These are phyloP conservation scores for Pythium vanterpoolii DNA, from an alignment of 352 stramenopile genomes.

Conservation along the genomic window DNA sequence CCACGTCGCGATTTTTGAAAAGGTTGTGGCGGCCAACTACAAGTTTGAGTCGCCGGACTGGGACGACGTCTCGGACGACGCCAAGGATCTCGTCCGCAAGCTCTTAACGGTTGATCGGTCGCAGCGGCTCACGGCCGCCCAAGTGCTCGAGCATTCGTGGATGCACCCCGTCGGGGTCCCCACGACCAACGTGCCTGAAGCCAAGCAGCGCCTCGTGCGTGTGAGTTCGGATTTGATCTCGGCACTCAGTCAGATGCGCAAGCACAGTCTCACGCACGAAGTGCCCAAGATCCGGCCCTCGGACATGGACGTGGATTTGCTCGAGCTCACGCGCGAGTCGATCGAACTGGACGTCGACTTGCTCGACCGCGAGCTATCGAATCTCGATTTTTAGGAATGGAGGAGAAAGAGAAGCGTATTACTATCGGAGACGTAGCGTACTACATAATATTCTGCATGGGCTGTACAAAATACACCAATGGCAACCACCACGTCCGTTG, in stretches of 20 bases:
- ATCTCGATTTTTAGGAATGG: constrained; percentile 34
- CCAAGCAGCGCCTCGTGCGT: constrained; percentile 21
- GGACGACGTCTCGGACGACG: constrained; percentile 91
- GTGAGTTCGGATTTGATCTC: constrained; percentile 59
- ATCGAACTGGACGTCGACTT: constrained; percentile 62
- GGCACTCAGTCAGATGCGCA: constrained; percentile 71
- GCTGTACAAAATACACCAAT: constrained; percentile 6
- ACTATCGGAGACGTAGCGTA: neutral
- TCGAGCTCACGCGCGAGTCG: constrained; percentile 48
- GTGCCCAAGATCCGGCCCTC: constrained; percentile 66
- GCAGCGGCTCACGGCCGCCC: constrained; percentile 59
- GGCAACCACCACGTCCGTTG: neutral
- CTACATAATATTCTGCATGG: constrained; percentile 5
- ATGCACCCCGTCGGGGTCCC: constrained; percentile 42
- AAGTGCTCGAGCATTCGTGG: constrained; percentile 77
- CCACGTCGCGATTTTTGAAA: constrained; percentile 65
- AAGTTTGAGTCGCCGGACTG: constrained; percentile 91
- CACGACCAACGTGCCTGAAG: constrained; percentile 28
- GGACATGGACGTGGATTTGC: constrained; percentile 70
- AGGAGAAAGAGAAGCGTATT: neutral
- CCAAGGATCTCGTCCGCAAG: constrained; percentile 94
- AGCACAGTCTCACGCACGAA: constrained; percentile 64
- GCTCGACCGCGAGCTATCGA: constrained; percentile 61
- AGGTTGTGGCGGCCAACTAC: constrained; percentile 84
- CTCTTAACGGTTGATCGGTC: constrained; percentile 90